These are phyloP conservation scores for Oryza glaberrima DNA, from an alignment of 176 grass and related monocot species.

Conservation along the genomic window DNA sequence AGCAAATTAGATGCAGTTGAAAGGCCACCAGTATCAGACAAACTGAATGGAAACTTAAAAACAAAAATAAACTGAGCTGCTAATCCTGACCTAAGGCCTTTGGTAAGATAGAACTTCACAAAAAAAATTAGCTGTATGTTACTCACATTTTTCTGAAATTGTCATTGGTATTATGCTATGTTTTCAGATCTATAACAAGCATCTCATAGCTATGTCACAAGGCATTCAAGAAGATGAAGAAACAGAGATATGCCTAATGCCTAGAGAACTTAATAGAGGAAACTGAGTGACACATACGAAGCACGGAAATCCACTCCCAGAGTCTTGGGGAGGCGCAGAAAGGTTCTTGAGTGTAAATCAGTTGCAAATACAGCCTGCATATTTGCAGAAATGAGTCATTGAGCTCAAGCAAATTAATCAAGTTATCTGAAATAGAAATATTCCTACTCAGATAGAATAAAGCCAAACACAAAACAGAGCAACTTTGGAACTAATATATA, in stretches of 20 bases:
- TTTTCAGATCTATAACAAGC: neutral
- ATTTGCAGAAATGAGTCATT: constrained; percentile 23
- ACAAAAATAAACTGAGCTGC: neutral
- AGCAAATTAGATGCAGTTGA: constrained; percentile 10
- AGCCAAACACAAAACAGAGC: constrained; percentile 6
- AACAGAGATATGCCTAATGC: neutral
- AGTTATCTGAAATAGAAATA: constrained; percentile 16
- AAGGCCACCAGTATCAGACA: neutral
- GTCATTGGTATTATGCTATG: neutral
- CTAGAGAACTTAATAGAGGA: constrained; percentile 24
- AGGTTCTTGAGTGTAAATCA: constrained; percentile 90
- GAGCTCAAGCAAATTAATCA: constrained; percentile 10
- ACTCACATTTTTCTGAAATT: constrained; percentile 4
- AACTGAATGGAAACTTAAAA: neutral
- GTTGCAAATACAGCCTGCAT: constrained; percentile 87
- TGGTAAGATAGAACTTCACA: neutral
- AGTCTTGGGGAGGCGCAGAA: constrained; percentile 90
- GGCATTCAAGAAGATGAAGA: neutral
- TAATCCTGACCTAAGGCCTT: constrained; percentile 4
- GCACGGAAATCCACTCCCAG: constrained; percentile 97
- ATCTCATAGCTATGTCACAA: neutral
- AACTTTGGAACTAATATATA: neutral
- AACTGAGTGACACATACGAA: constrained; percentile 68
- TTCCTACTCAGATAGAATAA: neutral
- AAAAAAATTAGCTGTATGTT: neutral